A percentile compares a stretch with the other conserved stretches of the same genome.
Conservation (phyloP, 306 rosid species). For the Prunus salicina region DNA sequence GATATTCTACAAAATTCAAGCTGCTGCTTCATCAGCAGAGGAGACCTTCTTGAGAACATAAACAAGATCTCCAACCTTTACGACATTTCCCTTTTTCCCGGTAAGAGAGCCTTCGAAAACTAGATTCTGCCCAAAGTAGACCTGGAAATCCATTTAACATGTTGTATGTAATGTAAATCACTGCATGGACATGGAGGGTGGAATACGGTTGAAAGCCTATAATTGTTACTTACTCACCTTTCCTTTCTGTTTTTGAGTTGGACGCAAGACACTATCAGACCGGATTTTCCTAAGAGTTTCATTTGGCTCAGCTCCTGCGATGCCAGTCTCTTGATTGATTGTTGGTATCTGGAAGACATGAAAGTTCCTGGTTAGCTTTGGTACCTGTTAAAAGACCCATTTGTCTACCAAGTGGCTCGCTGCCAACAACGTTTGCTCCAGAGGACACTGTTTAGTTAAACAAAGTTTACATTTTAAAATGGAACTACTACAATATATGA, state of each 20-base stretch:
- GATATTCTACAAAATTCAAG: constrained; percentile 34
- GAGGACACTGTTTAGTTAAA: not conserved
- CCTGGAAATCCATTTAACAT: constrained; percentile 39
- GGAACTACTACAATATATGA: not conserved
- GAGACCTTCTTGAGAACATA: constrained; percentile 47
- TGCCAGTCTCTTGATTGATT: constrained; percentile 65
- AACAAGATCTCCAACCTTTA: constrained; percentile 65
- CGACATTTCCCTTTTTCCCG: constrained; percentile 41
- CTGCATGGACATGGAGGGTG: not conserved
- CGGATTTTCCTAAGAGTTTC: constrained; percentile 51
- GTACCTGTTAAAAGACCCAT: not conserved
- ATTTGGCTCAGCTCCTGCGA: constrained; percentile 56
- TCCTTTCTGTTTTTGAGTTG: constrained; percentile 52
- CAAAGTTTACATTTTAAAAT: not conserved
- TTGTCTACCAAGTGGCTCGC: not conserved
- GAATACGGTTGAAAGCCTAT: constrained; percentile 10
- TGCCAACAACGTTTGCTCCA: not conserved
- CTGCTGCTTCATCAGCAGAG: constrained; percentile 62
- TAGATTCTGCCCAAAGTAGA: constrained; percentile 81
- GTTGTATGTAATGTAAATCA: not conserved
- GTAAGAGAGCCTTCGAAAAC: constrained; percentile 49
- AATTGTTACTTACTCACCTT: constrained; percentile 37
- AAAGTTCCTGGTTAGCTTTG: not conserved
- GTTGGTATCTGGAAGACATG: constrained; percentile 59
- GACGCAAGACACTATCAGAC: constrained; percentile 64